Base-by-base conservation (phyloP, 495 filamentous ascomycete species). In the Aspergillus conjunctus region DNA sequence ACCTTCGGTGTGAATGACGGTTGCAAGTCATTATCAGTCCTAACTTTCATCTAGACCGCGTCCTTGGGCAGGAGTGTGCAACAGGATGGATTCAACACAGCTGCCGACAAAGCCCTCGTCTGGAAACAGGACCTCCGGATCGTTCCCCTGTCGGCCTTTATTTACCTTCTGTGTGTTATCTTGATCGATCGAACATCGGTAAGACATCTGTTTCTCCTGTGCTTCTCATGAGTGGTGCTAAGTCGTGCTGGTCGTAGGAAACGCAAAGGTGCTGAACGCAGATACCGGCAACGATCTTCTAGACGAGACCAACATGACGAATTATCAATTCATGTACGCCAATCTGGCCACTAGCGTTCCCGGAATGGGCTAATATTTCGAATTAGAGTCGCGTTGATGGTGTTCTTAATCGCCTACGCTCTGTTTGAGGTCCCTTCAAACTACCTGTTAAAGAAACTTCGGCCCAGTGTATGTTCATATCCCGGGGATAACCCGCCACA, bases 391-490 rank as follows among this genome's bases (percentile, higher is more conserved):
- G 86, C 88, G 20, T 71, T 91, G 7, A 90, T 88, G 83, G 79
- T 91, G 10, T 91, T 91, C 65, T 72, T 90, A 0, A 81, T 91
- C 11, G 87, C 82, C 14, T 92, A 91, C 61, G 85, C 80, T 39
- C 56, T 85, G 0, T 88, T 89, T 63, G 86, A 88, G 58, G 86
- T 91, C 1, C 87, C 88, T 0, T 86, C 84, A 18, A 91, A 91
- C 60, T 85, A 87, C 66, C 71, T 88, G 15, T 71, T 91, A 39
- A 89, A 90, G 72, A 88, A 85, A 62, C 76, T 89, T 30, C 79
- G 76, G 15, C 88, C 88, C 8, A 86, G 83, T 51, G 77, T 78
- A 66, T 21, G 69, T 48, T 11, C 26, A 17, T 1, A 32, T 32
- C 30, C 11, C 11, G 12, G 30, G 43, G 26, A 10, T 7, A 5